Evolutionary conservation across 192 early-diverging fungal species (phyloP), one percentile per base, ranked within the genome.

Genomic region (Oehlia diaphana): DNA sequence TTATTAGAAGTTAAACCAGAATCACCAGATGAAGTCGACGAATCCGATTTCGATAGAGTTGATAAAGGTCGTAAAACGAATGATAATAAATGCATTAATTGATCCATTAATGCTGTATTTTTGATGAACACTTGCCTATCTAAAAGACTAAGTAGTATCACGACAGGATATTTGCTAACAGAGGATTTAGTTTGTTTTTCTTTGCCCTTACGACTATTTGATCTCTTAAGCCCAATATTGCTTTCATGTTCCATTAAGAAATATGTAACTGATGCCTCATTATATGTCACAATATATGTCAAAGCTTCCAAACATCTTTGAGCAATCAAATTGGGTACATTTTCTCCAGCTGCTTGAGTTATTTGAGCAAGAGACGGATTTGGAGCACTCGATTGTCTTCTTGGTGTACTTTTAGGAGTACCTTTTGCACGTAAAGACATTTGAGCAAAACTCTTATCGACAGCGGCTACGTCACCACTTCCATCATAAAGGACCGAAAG

Each of bases 271-370:
- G 96, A 88, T 35, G 90, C 89, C 1, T 92, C 87, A 81, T 98
- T 99, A 80, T 86, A 91, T 28, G 88, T 84, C 0, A 96, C 94
- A 70, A 99, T 88, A 70, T 89, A 91, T 61, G 89, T 92, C 49
- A 99, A 86, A 19, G 93, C 89, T 74, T 97, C 95, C 13, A 99
- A 87, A 82, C 92, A 94, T 23, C 97, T 88, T 79, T 96, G 95
- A 4, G 95, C 93, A 8, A 96, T 93, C n/a, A 98, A 81, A 74
- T 95, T 96, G 0, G 97, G 96, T 0, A 95, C 90, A 23, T 91
- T 88, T 50, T 94, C 93, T 58, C 82, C 84, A 42, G 82, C 82
- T 14, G 82, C 82, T 3, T 72, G 74, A 49, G 63, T 79, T 47
- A 78, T 79, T 28, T 80, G 78, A 10, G 83, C 63, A 64, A 85